Evolutionary conservation across 2,329 filamentous ascomycete genomes (phyloP).

Genomic region (Arthroderma uncinatum): DNA sequence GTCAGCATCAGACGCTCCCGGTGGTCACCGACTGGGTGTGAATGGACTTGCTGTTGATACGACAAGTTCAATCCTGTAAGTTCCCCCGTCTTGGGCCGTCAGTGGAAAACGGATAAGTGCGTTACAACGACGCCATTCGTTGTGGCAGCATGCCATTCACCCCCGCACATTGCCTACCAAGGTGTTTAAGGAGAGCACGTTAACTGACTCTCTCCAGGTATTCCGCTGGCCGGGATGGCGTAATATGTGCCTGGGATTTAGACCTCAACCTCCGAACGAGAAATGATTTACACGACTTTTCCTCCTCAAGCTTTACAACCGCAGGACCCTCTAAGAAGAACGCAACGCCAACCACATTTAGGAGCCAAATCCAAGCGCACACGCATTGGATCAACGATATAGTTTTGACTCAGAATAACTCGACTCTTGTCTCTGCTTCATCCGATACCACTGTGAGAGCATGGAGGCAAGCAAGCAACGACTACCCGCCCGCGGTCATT

Average conservation of each 20-base stretch:
- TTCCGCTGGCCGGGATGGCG: conserved; percentile 87
- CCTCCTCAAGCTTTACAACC: conserved; percentile 17
- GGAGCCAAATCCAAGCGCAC: conserved; percentile 63
- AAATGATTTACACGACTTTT: conserved; percentile 26
- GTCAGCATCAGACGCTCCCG: conserved; percentile 60
- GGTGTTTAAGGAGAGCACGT: conserved; percentile 9
- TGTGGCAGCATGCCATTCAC: conserved; percentile 27
- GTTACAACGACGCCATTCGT: background rate
- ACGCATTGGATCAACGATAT: conserved; percentile 97
- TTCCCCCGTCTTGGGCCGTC: background rate
- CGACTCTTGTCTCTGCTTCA: conserved; percentile 74
- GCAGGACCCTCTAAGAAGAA: conserved; percentile 17
- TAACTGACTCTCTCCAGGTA: conserved; percentile 52
- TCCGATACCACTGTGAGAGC: conserved; percentile 90
- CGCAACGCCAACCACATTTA: conserved; percentile 40
- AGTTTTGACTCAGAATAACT: conserved; percentile 63
- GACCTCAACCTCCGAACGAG: conserved; percentile 50
- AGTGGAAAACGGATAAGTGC: background rate
- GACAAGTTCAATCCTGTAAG: conserved; percentile 70
- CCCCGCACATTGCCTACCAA: background rate
- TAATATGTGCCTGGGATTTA: conserved; percentile 91
- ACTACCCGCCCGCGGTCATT: conserved; percentile 60
- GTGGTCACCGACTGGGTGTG: conserved; percentile 84
- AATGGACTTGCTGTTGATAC: conserved; percentile 86
- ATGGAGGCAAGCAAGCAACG: conserved; percentile 65